Percentiles rank a stretch among this genome's conserved stretches.
These are phyloP conservation scores for Thelonectria discophora DNA, from an alignment of 2,329 filamentous ascomycete species.

Conservation along the genomic window DNA sequence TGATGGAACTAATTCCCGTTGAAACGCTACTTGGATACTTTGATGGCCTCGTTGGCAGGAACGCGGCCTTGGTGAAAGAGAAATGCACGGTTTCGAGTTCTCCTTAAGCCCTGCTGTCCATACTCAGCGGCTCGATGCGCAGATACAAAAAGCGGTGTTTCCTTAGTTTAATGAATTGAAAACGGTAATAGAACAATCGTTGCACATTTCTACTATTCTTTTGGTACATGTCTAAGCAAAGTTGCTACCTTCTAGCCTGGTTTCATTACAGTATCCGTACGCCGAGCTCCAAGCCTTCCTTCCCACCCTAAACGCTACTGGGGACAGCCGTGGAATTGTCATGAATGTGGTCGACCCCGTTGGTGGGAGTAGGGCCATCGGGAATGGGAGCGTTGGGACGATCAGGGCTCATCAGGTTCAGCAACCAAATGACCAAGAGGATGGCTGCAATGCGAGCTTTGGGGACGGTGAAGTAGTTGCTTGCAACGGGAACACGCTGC, in stretches of 20 bases:
- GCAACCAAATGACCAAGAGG: background rate
- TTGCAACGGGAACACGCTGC: background rate
- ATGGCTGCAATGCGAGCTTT: background rate
- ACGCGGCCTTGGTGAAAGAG: conserved; percentile 54
- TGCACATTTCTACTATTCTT: background rate
- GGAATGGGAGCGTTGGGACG: background rate
- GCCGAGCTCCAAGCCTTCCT: background rate
- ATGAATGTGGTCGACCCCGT: background rate
- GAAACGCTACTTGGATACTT: conserved; percentile 74
- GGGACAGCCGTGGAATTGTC: background rate
- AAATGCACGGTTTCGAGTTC: conserved; percentile 36
- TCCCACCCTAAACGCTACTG: background rate
- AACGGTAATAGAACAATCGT: background rate
- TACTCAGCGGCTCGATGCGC: background rate
- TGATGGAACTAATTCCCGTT: conserved; percentile 75
- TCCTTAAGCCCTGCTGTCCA: background rate
- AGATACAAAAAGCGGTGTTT: too few species aligned
- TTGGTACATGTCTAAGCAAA: background rate
- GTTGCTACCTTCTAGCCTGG: background rate
- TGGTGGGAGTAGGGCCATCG: background rate
- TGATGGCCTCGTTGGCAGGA: conserved; percentile 71
- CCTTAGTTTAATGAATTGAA: too few species aligned
- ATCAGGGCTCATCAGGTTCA: background rate
- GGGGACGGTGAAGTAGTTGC: background rate
- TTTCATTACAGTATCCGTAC: background rate